Evolutionary conservation across 2,329 filamentous ascomycete genomes (phyloP).

Genomic region (Calonectria pteridis): DNA sequence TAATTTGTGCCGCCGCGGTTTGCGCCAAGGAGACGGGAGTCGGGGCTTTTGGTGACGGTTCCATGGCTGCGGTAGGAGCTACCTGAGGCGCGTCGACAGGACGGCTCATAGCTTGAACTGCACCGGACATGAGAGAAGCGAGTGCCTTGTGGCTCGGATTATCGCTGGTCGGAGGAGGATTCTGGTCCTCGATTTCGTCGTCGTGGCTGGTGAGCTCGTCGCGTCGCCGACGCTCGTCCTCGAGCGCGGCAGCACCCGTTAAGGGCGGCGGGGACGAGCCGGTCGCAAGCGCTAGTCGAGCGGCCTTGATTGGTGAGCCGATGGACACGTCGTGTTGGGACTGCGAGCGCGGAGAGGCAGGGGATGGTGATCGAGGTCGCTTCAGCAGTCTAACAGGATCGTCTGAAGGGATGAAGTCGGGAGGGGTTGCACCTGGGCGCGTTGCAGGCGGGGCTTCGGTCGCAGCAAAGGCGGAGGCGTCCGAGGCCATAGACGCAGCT

Average conservation of each 20-base stretch:
- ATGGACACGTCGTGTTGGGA: constrained; percentile 51
- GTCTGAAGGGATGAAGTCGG: constrained; percentile 54
- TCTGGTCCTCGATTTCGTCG: constrained; percentile 54
- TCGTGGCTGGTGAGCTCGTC: constrained; percentile 48
- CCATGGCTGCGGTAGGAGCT: constrained; percentile 59
- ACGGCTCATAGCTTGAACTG: constrained; percentile 66
- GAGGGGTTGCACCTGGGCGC: constrained; percentile 50
- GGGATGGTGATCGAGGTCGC: constrained; percentile 62
- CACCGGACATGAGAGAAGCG: constrained; percentile 66
- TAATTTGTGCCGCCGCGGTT: constrained; percentile 49
- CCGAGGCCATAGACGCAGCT: constrained; percentile 64
- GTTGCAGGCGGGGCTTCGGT: constrained; percentile 61
- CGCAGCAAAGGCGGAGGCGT: constrained; percentile 65
- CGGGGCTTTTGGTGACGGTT: constrained; percentile 53
- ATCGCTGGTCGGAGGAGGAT: constrained; percentile 61
- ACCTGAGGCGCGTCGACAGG: constrained; percentile 64
- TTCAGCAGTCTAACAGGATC: constrained; percentile 57
- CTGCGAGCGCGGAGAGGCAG: constrained; percentile 53
- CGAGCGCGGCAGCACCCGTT: constrained; percentile 66
- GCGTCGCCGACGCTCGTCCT: constrained; percentile 64
- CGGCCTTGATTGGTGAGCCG: constrained; percentile 66
- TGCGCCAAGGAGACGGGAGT: constrained; percentile 50
- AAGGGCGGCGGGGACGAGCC: constrained; percentile 61
- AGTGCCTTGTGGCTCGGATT: constrained; percentile 67
- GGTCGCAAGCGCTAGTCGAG: constrained; percentile 60